A percentile compares a stretch with the other conserved stretches of the same genome.
phyloP scores from a whole-genome alignment of 768 basidiomycete species.

The Pulveroboletus sp. region DNA sequence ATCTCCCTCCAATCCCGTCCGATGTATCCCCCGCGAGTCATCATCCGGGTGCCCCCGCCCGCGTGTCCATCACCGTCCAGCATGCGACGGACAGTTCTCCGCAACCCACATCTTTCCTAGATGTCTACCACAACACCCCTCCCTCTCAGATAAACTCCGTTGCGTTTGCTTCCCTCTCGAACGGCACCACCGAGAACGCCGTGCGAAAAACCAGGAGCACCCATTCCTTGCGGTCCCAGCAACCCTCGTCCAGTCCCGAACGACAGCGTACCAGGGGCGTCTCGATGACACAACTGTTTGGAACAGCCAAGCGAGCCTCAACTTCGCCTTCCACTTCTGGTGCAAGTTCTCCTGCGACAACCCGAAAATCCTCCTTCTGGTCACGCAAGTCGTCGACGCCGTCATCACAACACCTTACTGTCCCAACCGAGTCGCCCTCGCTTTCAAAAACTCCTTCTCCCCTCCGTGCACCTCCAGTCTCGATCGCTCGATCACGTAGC shows the following conservation, averaged over 20 bases:
- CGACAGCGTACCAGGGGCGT: slow-evolving; percentile 47
- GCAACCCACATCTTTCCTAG: slow-evolving; percentile 56
- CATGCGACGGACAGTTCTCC: slow-evolving; percentile 32
- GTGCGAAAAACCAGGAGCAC: slow-evolving; percentile 55
- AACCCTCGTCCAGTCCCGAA: slow-evolving; percentile 10
- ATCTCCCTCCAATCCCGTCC: slow-evolving; percentile 46
- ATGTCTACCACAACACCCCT: slow-evolving; percentile 51
- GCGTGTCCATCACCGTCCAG: slow-evolving; percentile 20
- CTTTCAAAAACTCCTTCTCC: slow-evolving; percentile 45
- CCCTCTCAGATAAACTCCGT: slow-evolving; percentile 47
- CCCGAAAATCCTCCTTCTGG: slow-evolving; percentile 68
- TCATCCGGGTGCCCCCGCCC: slow-evolving; percentile 2
- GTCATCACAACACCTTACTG: slow-evolving; percentile 24
- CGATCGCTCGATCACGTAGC: slow-evolving; percentile 18
- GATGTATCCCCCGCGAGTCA: not conserved
- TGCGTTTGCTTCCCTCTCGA: slow-evolving; percentile 35
- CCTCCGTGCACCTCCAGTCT: slow-evolving; percentile 24
- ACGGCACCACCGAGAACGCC: slow-evolving; percentile 11
- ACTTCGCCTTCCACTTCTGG: slow-evolving; percentile 29
- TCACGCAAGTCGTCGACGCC: slow-evolving; percentile 46
- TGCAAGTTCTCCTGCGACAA: slow-evolving; percentile 30
- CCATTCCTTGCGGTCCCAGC: slow-evolving; percentile 24
- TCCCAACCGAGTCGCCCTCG: slow-evolving; percentile 31
- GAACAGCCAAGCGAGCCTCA: slow-evolving; percentile 43
- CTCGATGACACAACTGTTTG: slow-evolving; percentile 49